phyloP scores from a whole-genome alignment of 306 rosid species.

The Cyamopsis tetragonoloba region DNA sequence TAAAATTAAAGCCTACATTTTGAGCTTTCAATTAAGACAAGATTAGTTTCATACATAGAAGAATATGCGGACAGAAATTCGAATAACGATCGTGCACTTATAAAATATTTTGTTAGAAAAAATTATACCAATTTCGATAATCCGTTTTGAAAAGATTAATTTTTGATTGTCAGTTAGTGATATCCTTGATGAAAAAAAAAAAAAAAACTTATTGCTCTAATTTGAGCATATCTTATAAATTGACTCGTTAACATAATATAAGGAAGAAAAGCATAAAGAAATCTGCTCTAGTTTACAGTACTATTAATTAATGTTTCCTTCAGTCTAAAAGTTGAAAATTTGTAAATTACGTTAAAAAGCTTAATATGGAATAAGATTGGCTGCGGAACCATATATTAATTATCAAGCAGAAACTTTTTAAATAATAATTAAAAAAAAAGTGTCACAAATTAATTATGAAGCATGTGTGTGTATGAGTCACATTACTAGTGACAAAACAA shows the following conservation, averaged over 20 bases:
- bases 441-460: constrained; percentile 21
- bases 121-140: too few relatives aligned
- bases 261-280: background rate
- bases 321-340: constrained; percentile 1
- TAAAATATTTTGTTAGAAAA: too few relatives aligned
- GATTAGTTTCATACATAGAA: too few relatives aligned
- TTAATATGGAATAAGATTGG: background rate
- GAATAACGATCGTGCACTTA: too few relatives aligned
- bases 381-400: background rate
- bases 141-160: too few relatives aligned
- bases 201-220: background rate
- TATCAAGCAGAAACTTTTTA: background rate
- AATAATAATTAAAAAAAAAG: background rate
- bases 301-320: background rate
- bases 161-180: too few relatives aligned
- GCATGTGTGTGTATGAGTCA: constrained; percentile 18
- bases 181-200: too few relatives aligned
- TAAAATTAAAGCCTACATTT: too few relatives aligned
- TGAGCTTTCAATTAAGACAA: too few relatives aligned
- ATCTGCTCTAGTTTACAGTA: background rate
- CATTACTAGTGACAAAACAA: constrained; percentile 27
- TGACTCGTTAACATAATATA: background rate
- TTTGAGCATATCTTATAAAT: background rate
- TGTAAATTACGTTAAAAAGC: background rate
- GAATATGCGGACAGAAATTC: too few relatives aligned